Base-by-base conservation (phyloP, 1,284 basidiomycete species). In the Apiotrichum veenhuisii region DNA sequence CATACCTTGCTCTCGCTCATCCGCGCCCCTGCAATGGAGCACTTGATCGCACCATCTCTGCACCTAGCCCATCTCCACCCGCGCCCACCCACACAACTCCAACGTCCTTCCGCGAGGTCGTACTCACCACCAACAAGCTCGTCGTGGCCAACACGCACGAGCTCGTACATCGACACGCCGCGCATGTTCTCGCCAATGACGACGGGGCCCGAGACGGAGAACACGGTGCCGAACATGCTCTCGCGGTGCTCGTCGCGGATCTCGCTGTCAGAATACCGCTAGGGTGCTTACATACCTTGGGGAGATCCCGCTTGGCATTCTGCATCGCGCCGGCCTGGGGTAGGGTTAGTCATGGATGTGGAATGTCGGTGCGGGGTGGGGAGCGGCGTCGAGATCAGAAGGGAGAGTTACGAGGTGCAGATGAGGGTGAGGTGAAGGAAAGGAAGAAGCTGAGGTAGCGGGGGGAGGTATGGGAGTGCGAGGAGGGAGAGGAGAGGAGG, bases 131-230 rank as follows among this genome's bases (percentile, higher is more conserved):
- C 91, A 38, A 95, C 91, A n/a, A 95, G 84, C 77, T 97, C 93
- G 76, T 96, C 91, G 73, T 97, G 94, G 3, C 93, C 94, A 52
- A 97, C 93, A 67, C 93, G 87, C 55, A 95, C 77, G 48, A 97
- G 85, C 75, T 97, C 93, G 79, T 96, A 95, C 93, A 97, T 97
- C 55, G 92, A 91, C 59, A 88, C 90, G 54, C 93, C 94, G 59
- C 84, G 83, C 92, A 97, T 95, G 78, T 92, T 92, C 82, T 95
- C 91, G 60, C 93, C 93, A 71, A 97, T 86, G 69, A 97, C 93
- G 80, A 97, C 93, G 59, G 93, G 93, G 52, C 93, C 93, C 46
- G 93, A 97, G 41, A 97, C 93, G 61, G 73, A 75, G 65, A 86
- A 96, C 41, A 97, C 93, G 64, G 88, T 85, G 57, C 93, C 93